Conservation (phyloP, 1,139 yeast genomes). For the Yamadazyma sp. region DNA sequence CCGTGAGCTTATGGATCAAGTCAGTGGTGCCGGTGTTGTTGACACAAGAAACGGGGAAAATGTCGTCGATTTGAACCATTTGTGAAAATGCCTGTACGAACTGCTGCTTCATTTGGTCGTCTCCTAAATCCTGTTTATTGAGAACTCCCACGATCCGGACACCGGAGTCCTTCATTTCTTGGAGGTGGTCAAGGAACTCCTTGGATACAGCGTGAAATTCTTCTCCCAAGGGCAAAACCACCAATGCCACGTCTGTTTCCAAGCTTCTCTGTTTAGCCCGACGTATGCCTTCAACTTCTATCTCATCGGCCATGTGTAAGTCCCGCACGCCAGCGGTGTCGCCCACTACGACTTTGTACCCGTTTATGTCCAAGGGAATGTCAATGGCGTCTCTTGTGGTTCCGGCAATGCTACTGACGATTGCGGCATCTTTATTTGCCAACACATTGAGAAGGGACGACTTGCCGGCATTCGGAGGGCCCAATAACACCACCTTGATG, state of each 20-base stretch:
- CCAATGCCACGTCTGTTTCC: conserved; percentile 60
- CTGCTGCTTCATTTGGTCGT: conserved; percentile 20
- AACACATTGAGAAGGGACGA: conserved; percentile 76
- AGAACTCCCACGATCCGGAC: conserved; percentile 46
- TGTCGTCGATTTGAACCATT: conserved; percentile 2
- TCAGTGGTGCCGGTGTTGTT: conserved; percentile 54
- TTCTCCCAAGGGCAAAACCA: conserved; percentile 45
- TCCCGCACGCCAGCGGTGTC: conserved; percentile 93
- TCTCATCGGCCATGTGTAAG: conserved; percentile 45
- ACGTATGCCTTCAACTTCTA: conserved; percentile 81
- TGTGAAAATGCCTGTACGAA: conserved; percentile 1
- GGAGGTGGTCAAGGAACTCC: conserved; percentile 36
- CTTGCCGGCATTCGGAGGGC: conserved; percentile 97
- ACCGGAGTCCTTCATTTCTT: conserved; percentile 22
- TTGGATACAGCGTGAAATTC: conserved; percentile 10
- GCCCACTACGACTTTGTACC: conserved; percentile 79
- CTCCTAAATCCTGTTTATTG: conserved; percentile 62
- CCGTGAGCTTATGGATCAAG: conserved; percentile 35
- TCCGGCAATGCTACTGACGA: conserved; percentile 90
- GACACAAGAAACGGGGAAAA: conserved; percentile 56
- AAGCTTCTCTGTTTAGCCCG: conserved; percentile 64
- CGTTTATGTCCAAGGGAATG: conserved; percentile 76
- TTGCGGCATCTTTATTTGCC: conserved; percentile 81
- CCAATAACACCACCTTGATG: conserved; percentile 69
- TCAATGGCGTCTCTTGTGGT: conserved; percentile 91